Evolutionary conservation across 179 eudicot species (phyloP), one percentile per base, ranked within the genome.

Genomic region (Nepenthes alata): DNA sequence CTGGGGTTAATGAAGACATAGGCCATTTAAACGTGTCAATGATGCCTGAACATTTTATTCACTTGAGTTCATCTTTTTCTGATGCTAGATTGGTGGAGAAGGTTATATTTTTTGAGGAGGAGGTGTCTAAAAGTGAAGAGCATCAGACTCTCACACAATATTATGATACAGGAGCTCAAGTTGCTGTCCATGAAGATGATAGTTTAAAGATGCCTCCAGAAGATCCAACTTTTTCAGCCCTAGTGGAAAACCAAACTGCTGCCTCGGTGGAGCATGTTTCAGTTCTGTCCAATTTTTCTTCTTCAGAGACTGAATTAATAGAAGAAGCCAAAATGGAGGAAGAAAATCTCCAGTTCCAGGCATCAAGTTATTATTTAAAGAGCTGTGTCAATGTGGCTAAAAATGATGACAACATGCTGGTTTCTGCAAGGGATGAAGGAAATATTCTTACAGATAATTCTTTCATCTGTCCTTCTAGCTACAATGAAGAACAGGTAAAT

Each of bases 361-460:
- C 64, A 62, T 64, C 75, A 54, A 57, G 37, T 47, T 70, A 69
- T 37, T 51, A 48, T 57, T 37, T 58, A 53, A 62, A 47, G 47
- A 54, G 37, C 59, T 67, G 62, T 68, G 75, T 60, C 11, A 52
- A 63, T 37, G 3, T 39, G 37, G 37, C 44, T 9, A 44, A 55
- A 36, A 70, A 69, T 50, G 62, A 56, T 36, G 63, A 73, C 55
- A 78, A 72, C 56, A 65, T 53, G 70, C 72, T 58, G 48, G 35
- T 61, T n/a, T 44, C 72, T 57, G 37, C 70, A 47, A 12, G 64
- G 59, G 74, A 66, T 66, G 74, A 70, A 47, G 44, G 48, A 52
- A 70, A 52, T 35, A 35, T 7, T 61, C 15, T 39, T 69, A 64
- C 68, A 3, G 58, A 61, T 51, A 56, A 70, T 44, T 65, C 60